Base-by-base conservation (phyloP, 495 filamentous ascomycete species). In the Podospora fimiseda region DNA sequence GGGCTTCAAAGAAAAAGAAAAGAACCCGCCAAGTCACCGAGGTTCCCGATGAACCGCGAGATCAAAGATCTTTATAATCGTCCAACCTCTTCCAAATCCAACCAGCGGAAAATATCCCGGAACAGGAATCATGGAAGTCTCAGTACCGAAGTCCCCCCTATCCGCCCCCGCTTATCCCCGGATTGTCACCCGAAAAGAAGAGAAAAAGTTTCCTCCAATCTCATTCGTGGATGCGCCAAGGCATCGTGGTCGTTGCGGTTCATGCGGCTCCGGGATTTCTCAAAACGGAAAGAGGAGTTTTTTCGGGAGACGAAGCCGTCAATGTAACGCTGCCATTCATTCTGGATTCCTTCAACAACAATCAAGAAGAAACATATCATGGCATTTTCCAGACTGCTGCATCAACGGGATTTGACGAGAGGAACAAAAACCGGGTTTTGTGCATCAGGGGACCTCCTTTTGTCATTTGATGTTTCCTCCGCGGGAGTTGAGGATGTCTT, bases 71-170 rank as follows among this genome's bases (percentile, higher is more conserved):
- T 6, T 22, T 22, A 15, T 20, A 16, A 23, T 13, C 19, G 27
- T n/a, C n/a, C n/a, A n/a, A n/a, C 27, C 11, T 33, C 11, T 5
- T 33, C 27, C 5, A 33, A 33, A 33, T 1, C n/a, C n/a, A 9
- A 7, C 15, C 36, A 15, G 21, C 45, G 45, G 44, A 23, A 18
- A 15, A 48, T 2, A 44, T 14, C 44, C 56, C 45, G 49, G 49
- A 56, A 52, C 50, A 30, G 57, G 45, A 46, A 60, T 43, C 33
- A 53, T 60, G 57, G 57, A 60, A 51, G 53, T 16, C 1, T 13
- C 53, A 23, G 53, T 56, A 56, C 53, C 57, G 53, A 60, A 27
- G 3, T 27, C 33, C 21, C 22, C 19, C 27, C 9, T 24, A 15
- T 30, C 23, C 27, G 6, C 27, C 27, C 11, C 11, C 11, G 6